Conservation (phyloP, 208 protist species). For the Wallacemonas rigidus region DNA sequence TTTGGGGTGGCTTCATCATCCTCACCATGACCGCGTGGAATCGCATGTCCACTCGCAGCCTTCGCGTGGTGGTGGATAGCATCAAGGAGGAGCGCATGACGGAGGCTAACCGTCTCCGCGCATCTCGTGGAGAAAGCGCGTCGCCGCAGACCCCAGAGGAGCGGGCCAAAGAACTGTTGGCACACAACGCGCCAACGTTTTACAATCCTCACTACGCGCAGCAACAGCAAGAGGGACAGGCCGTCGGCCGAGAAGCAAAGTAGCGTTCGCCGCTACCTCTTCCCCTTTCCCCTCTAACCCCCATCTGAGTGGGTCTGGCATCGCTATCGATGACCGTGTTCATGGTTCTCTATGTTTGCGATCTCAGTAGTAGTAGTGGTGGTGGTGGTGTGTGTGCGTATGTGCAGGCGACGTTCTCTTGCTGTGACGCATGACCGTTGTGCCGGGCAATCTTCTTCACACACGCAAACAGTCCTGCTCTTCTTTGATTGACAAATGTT, state of each 20-base stretch:
- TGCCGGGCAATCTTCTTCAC: no score
- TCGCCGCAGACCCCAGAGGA: slow-evolving; percentile 19
- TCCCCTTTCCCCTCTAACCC: background rate
- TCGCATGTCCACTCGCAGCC: slow-evolving; percentile 52
- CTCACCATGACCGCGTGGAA: slow-evolving; percentile 69
- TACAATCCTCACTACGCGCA: slow-evolving; percentile 62
- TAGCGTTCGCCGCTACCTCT: background rate
- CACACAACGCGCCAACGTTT: slow-evolving; percentile 40
- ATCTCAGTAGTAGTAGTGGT: no score
- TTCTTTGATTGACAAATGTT: no score
- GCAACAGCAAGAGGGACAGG: slow-evolving; percentile 40
- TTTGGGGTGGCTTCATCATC: slow-evolving; percentile 51
- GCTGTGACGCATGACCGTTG: no score
- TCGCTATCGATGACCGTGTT: background rate
- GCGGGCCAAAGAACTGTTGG: slow-evolving; percentile 24
- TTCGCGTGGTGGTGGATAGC: slow-evolving; percentile 64
- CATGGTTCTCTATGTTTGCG: background rate
- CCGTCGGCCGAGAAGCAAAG: background rate
- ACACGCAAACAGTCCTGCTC: no score
- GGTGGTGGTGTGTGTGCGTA: no score
- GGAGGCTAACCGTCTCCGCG: slow-evolving; percentile 55
- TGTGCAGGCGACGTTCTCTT: no score
- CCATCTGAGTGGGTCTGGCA: no score
- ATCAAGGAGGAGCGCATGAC: slow-evolving; percentile 62
- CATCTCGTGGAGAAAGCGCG: slow-evolving; percentile 18